Base-by-base conservation (phyloP, 31 red algal genomes). In the Porphyra umbilicalis region DNA sequence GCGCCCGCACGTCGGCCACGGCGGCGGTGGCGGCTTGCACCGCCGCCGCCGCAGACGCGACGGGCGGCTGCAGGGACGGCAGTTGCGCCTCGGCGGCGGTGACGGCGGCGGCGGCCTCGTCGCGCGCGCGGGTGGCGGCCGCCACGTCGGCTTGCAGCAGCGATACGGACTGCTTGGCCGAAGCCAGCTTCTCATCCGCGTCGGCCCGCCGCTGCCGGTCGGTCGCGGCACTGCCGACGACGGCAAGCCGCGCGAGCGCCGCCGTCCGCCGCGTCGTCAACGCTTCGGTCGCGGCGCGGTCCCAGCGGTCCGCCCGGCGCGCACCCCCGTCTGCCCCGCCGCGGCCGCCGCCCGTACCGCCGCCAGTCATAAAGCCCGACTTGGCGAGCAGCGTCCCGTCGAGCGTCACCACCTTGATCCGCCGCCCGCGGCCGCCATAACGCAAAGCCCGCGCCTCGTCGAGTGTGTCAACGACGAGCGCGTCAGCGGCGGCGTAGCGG, bases 311-410 rank as follows among this genome's bases (percentile, higher is more conserved):
- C 16, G 93, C 88, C 10, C 88, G 42, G 71, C 76, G 79, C n/a
- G n/a, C n/a, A n/a, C n/a, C n/a, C 74, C 83, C 76, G 57, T 71
- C 57, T 6, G 57, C 4, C 25, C 57, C 57, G 36, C 88, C 87
- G 39, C 81, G 84, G 36, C 88, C 87, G 39, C 81, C 87, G 9
- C 77, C 79, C 16, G 85, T 78, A 25, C 78, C 80, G 14, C 97
- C 97, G 10, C 97, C 97, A 34, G 97, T 99, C 86, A 99, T 99
- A 84, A 94, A 96, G 13, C 97, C 97, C 29, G 94, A 90, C 38
- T 90, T 93, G 39, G 89, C 88, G 32, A 99, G 97, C 2, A 99
- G 83, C 30, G 97, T 94, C 67, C 97, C 97, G 46, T 96, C 97
- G 18, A 99, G 71, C 20, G 93, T 88, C 79, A 88, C 92, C 37